Evolutionary conservation across 148 eudicot genomes (phyloP), one percentile per base, ranked within the genome.

Genomic region (Diospyros lotus): DNA sequence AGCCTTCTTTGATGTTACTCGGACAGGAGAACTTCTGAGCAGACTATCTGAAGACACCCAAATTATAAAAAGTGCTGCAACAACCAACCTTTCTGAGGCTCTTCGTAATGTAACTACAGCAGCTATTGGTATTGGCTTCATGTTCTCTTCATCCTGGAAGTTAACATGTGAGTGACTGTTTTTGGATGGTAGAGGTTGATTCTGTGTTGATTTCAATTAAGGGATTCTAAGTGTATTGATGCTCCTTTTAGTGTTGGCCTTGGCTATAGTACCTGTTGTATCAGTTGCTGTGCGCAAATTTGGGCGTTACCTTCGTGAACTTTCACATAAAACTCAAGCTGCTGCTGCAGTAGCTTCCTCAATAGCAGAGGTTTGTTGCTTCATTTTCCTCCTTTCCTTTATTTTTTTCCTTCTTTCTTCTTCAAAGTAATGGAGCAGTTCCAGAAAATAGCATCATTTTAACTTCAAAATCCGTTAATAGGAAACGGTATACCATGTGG

Each of bases 301-400:
- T 76, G 98, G 96, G 18, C 93, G 96, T 64, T 93, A 79, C 79
- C 82, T 93, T 72, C 93, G 93, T 53, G 98, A 93, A 40, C 89
- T 93, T 66, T 85, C 98, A 6, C 96, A 90, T 80, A 82, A 78
- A 79, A 93, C 98, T 77, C 98, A 93, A 85, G 96, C 96, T 68
- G 98, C 98, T 42, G 98, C 98, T 62, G 98, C 98, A 12, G 96
- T 89, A 58, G 92, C 98, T 69, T 79, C 96, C 70, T 93, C 98
- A 61, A 93, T 93, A 78, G 98, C 98, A 28, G 98, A 91, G 96
- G 98, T 93, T 69, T 68, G 86, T 69, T 0, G 12, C 45, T 76
- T 39, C 69, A 45, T 28, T 70, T 63, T 43, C 18, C 41, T 43
- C 44, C 59, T 3, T 48, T n/a, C n/a, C n/a, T n/a, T n/a, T n/a